Evolutionary conservation across 768 basidiomycete species (phyloP).

Genomic region (Hydnomerulius pinastri): DNA sequence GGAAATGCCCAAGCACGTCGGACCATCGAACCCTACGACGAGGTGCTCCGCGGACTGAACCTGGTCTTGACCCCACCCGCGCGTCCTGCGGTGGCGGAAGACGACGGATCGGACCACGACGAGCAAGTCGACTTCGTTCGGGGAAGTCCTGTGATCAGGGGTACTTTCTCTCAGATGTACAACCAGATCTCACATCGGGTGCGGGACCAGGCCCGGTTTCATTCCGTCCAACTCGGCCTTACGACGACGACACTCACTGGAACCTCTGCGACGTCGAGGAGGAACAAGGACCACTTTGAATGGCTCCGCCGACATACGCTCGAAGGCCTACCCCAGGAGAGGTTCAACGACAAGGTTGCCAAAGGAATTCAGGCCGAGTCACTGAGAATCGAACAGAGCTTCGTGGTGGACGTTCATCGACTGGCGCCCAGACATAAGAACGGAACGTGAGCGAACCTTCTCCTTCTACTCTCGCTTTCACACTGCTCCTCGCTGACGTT

Average conservation of each 20-base stretch:
- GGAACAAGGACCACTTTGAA: background rate
- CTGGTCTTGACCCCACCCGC: background rate
- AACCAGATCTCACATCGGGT: constrained; percentile 2
- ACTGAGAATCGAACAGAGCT: constrained; percentile 1
- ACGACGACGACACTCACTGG: constrained; percentile 4
- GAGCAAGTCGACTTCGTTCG: background rate
- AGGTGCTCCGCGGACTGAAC: background rate
- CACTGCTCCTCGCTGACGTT: background rate
- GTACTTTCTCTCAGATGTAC: background rate
- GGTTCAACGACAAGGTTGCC: background rate
- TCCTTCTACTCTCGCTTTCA: no score
- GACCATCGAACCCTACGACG: background rate
- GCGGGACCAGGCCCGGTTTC: background rate
- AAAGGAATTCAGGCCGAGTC: constrained; percentile 3
- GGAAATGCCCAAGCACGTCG: constrained; percentile 1
- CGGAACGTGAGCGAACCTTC: constrained; percentile 2
- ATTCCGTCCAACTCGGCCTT: constrained; percentile 6
- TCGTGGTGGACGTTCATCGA: background rate
- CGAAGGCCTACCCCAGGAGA: background rate
- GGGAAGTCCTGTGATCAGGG: background rate
- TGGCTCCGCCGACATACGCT: background rate
- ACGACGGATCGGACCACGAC: no score
- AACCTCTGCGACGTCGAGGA: background rate
- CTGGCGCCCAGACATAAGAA: background rate
- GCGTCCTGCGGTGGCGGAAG: no score